A percentile compares a stretch with the other conserved stretches of the same genome.
Evolutionary conservation across 2,329 filamentous ascomycete genomes (phyloP).

Genomic region (Microsporum audouinii): DNA sequence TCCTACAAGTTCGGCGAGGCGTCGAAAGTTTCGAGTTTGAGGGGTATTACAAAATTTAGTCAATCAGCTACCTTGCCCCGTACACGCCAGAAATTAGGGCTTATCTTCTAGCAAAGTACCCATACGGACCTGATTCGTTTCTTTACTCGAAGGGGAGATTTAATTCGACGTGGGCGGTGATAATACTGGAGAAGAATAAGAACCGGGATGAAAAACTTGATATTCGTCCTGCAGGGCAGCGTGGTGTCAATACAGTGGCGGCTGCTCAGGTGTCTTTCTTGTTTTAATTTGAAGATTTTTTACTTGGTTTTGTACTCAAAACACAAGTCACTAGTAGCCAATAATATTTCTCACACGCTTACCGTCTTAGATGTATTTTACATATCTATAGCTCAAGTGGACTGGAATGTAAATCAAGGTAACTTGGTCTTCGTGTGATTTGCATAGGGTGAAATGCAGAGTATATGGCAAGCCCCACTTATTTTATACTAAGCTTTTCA

Average conservation of each 20-base stretch:
- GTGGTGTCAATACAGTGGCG: not conserved
- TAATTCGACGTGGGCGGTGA: not conserved
- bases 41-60: conserved; percentile 5
- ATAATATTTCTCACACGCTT: too few relatives aligned
- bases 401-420: too few relatives aligned
- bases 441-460: not conserved
- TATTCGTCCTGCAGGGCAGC: not conserved
- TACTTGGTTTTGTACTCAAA: too few relatives aligned
- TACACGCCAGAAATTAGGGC: not conserved
- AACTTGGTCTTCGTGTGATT: too few relatives aligned
- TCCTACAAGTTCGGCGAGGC: not conserved
- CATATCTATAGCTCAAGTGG: too few relatives aligned
- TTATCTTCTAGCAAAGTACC: conserved; percentile 8
- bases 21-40: not conserved
- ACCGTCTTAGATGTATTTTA: too few relatives aligned
- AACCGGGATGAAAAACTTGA: not conserved
- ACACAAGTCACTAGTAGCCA: too few relatives aligned
- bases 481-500: not conserved
- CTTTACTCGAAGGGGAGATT: too few relatives aligned
- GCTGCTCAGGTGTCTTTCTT: too few relatives aligned
- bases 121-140: not conserved
- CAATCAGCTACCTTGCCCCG: conserved; percentile 9
- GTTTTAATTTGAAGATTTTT: too few relatives aligned
- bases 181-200: not conserved
- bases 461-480: not conserved